Conservation (phyloP, 2,329 filamentous ascomycete genomes). For the Fonsecaea pugnacius region DNA sequence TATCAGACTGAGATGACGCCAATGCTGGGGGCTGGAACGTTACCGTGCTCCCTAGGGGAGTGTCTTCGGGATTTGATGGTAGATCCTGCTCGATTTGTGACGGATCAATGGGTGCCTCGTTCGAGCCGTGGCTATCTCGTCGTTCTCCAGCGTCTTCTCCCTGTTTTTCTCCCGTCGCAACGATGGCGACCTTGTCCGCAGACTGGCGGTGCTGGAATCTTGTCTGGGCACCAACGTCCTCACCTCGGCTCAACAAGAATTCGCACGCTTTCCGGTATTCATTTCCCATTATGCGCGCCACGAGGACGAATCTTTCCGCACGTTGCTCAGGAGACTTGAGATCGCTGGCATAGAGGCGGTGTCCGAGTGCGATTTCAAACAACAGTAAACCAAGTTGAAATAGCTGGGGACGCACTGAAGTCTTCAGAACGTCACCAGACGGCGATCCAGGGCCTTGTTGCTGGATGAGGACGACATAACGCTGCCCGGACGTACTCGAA, state of each 20-base stretch:
- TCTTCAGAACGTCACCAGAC: not conserved
- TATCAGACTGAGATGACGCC: not conserved
- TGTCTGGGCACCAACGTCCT: not conserved
- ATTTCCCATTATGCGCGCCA: not conserved
- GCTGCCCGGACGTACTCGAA: not conserved
- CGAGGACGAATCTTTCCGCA: not conserved
- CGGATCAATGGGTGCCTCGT: too few relatives aligned
- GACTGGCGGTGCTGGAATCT: not conserved
- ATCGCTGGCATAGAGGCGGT: not conserved
- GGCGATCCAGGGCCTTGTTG: not conserved
- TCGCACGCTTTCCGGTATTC: not conserved
- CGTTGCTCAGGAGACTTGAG: not conserved
- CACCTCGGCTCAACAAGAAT: not conserved
- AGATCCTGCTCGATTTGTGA: not conserved
- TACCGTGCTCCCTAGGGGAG: not conserved
- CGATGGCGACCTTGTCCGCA: too few relatives aligned
- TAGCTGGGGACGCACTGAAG: not conserved
- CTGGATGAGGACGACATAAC: not conserved
- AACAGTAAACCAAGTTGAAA: not conserved
- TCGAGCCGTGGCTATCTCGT: too few relatives aligned
- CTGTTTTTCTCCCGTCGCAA: too few relatives aligned
- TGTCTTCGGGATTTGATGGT: not conserved
- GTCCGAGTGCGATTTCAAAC: not conserved
- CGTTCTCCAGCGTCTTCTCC: too few relatives aligned
- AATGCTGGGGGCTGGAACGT: not conserved